Evolutionary conservation across 441 rosid species (phyloP).

Genomic region (Adansonia gregorii): DNA sequence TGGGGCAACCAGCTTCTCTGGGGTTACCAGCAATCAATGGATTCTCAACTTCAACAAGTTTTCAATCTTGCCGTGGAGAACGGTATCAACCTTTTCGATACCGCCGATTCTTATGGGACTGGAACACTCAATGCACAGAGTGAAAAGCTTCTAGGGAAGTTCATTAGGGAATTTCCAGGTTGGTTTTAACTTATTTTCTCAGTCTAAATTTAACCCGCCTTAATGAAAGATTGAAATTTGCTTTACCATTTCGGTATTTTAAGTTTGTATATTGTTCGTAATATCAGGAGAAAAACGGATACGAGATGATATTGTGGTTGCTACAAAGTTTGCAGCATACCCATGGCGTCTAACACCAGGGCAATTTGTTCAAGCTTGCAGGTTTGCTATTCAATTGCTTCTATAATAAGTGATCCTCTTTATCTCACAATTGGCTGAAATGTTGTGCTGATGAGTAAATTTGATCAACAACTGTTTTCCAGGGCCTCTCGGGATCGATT

Average conservation of each 20-base stretch:
- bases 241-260: background rate
- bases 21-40: conserved; percentile 87
- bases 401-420: background rate
- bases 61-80: conserved; percentile 76
- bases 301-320: conserved; percentile 65
- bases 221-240: background rate
- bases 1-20: conserved; percentile 97
- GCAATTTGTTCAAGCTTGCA: conserved; percentile 91
- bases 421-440: background rate
- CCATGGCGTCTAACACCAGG: conserved; percentile 92
- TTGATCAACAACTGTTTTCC: conserved; percentile 30
- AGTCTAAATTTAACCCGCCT: background rate
- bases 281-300: conserved; percentile 45
- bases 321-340: conserved; percentile 92
- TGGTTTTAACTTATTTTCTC: background rate
- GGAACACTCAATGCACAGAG: conserved; percentile 87
- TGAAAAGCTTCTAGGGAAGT: conserved; percentile 90
- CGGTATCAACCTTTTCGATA: conserved; percentile 84
- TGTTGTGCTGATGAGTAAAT: conserved; percentile 2
- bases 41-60: conserved; percentile 69
- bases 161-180: conserved; percentile 63
- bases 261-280: background rate
- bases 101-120: conserved; percentile 95
- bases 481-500: conserved; percentile 80
- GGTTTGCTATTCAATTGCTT: conserved; percentile 39